These are phyloP conservation scores for Tetrahymena borealis DNA, from an alignment of 73 alveolate genomes.

Conservation along the genomic window DNA sequence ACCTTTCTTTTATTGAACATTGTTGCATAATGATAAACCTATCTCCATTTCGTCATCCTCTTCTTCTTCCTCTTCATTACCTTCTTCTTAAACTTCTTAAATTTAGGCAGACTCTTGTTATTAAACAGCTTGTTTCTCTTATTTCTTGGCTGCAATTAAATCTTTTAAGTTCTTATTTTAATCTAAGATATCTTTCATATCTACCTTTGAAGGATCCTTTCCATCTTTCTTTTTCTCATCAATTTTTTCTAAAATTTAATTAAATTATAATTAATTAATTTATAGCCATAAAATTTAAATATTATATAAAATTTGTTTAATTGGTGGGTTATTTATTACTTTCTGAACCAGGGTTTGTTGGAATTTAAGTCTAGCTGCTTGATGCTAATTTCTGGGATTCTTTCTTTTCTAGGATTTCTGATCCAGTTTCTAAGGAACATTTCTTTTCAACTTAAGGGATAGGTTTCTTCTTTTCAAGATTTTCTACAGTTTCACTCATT, in stretches of 20 bases:
- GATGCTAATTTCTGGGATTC: not conserved
- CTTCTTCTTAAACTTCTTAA: not conserved
- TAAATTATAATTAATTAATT: too few species aligned
- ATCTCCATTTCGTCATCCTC: slow-evolving; percentile 53
- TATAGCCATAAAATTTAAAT: too few species aligned
- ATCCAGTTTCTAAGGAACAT: not conserved
- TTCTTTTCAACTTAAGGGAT: not conserved
- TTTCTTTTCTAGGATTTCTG: not conserved
- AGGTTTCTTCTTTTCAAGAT: not conserved
- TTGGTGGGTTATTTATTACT: not conserved
- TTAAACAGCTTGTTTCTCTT: not conserved
- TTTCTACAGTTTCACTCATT: not conserved
- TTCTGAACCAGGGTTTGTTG: not conserved
- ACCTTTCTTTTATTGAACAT: slow-evolving; percentile 9
- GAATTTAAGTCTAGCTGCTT: not conserved
- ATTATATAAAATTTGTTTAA: not conserved
- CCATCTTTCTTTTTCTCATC: not conserved
- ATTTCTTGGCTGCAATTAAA: not conserved
- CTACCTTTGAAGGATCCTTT: not conserved
- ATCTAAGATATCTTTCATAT: not conserved
- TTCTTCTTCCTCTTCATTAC: slow-evolving; percentile 22
- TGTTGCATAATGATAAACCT: slow-evolving; percentile 37
- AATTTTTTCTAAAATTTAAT: too few species aligned
- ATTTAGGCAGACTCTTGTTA: not conserved
- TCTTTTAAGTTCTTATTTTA: not conserved